These are phyloP conservation scores for Diaporthe aspalathi DNA, from an alignment of 2,329 filamentous ascomycete species.

Conservation along the genomic window DNA sequence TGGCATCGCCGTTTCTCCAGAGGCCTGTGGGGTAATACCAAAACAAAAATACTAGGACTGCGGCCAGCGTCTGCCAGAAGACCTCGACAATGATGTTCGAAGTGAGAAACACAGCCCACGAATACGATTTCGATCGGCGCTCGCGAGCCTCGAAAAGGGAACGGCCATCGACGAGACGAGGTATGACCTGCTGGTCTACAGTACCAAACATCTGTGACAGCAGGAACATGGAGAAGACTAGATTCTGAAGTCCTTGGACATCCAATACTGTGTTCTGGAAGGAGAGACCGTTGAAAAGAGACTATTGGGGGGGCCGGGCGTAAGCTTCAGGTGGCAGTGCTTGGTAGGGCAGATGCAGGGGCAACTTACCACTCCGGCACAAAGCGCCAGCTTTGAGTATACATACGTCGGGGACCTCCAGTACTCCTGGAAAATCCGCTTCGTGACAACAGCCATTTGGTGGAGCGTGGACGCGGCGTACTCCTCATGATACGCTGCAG, in stretches of 20 bases:
- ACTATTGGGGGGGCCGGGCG: conserved; percentile 67
- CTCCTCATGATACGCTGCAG: conserved; percentile 55
- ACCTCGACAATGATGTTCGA: conserved; percentile 83
- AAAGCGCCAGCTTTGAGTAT: conserved; percentile 80
- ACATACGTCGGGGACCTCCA: conserved; percentile 92
- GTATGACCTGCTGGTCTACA: conserved; percentile 78
- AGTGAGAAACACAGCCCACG: conserved; percentile 88
- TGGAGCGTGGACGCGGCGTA: conserved; percentile 80
- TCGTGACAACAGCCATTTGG: conserved; percentile 76
- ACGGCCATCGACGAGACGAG: conserved; percentile 82
- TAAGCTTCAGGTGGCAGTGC: conserved; percentile 59
- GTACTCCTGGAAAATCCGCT: conserved; percentile 89
- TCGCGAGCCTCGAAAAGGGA: conserved; percentile 87
- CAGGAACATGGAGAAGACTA: conserved; percentile 89
- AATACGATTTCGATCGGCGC: conserved; percentile 84
- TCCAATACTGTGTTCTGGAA: conserved; percentile 79
- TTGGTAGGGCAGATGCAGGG: background rate
- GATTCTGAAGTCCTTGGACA: conserved; percentile 83
- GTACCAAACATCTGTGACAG: conserved; percentile 72
- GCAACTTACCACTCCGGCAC: conserved; percentile 67
- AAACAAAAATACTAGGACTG: conserved; percentile 79
- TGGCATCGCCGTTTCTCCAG: conserved; percentile 73
- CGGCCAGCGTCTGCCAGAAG: conserved; percentile 83
- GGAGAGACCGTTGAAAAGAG: conserved; percentile 85
- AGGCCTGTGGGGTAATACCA: conserved; percentile 91